Evolutionary conservation across 2,329 filamentous ascomycete species (phyloP).

Genomic region (Penicillium freii): DNA sequence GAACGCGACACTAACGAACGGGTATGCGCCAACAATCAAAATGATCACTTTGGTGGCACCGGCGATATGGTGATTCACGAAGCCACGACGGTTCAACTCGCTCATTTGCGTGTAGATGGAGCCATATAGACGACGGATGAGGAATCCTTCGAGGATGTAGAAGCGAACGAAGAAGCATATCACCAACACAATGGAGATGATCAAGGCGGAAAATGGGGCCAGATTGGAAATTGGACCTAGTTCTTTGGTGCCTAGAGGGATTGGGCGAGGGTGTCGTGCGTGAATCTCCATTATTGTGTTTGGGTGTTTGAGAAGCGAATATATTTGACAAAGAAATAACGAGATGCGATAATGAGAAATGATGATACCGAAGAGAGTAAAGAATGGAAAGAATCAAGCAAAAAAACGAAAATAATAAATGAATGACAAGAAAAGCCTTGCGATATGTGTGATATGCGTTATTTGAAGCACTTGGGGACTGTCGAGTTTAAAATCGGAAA

Average conservation of each 20-base stretch:
- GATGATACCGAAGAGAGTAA: neutral
- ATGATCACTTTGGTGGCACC: constrained; percentile 44
- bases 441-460: neutral
- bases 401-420: no score
- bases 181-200: constrained; percentile 28
- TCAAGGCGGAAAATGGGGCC: constrained; percentile 26
- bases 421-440: neutral
- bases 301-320: neutral
- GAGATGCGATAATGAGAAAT: no score
- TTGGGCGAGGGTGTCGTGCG: neutral
- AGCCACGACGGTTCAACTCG: constrained; percentile 40
- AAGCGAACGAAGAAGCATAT: constrained; percentile 43
- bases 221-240: constrained; percentile 25
- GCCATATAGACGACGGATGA: constrained; percentile 38
- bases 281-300: neutral
- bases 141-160: constrained; percentile 44
- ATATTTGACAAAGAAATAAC: neutral
- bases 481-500: neutral
- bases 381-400: no score
- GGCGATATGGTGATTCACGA: constrained; percentile 50
- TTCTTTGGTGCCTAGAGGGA: neutral
- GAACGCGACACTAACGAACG: constrained; percentile 43
- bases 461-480: neutral
- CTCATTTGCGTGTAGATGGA: constrained; percentile 36
- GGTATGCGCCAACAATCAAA: constrained; percentile 42